Percentiles rank a stretch among this genome's conserved stretches.
These are phyloP conservation scores for Lotmaria passim DNA, from an alignment of 208 protist species.

Conservation along the genomic window DNA sequence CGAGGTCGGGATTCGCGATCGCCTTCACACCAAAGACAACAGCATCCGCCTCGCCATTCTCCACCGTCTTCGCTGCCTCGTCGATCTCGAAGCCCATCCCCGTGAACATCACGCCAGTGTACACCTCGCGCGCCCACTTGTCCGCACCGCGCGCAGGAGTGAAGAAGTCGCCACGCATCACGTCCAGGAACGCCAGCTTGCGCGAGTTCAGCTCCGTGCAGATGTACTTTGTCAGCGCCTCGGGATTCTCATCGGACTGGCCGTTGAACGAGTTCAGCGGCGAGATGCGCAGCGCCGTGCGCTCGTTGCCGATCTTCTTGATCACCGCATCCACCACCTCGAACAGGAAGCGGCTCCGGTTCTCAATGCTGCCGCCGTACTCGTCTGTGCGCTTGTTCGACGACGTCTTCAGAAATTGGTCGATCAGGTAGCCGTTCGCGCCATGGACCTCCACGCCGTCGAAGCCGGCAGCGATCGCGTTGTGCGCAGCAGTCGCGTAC, in stretches of 20 bases:
- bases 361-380: too few relatives aligned
- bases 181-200: constrained; percentile 54
- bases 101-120: constrained; percentile 57
- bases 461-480: too few relatives aligned
- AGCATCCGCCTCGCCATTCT: constrained; percentile 46
- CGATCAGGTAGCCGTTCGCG: too few relatives aligned
- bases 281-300: constrained; percentile 63
- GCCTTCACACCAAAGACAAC: constrained; percentile 62
- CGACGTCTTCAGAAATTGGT: too few relatives aligned
- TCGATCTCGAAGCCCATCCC: constrained; percentile 51
- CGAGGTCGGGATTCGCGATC: constrained; percentile 80
- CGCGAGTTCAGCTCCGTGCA: constrained; percentile 57
- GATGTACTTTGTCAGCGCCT: constrained; percentile 52
- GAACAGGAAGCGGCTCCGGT: too few relatives aligned
- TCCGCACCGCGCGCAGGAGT: constrained; percentile 33
- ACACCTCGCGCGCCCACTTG: constrained; percentile 52
- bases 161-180: constrained; percentile 44
- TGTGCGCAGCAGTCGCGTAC: too few relatives aligned
- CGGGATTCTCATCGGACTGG: constrained; percentile 40
- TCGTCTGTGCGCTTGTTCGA: too few relatives aligned
- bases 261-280: constrained; percentile 61
- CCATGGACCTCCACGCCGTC: too few relatives aligned
- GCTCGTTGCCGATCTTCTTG: constrained; percentile 41
- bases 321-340: constrained; percentile 60
- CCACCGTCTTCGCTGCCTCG: constrained; percentile 54